phyloP scores from a whole-genome alignment of 164 flowering plant genomes.

The Echeveria elegans region DNA sequence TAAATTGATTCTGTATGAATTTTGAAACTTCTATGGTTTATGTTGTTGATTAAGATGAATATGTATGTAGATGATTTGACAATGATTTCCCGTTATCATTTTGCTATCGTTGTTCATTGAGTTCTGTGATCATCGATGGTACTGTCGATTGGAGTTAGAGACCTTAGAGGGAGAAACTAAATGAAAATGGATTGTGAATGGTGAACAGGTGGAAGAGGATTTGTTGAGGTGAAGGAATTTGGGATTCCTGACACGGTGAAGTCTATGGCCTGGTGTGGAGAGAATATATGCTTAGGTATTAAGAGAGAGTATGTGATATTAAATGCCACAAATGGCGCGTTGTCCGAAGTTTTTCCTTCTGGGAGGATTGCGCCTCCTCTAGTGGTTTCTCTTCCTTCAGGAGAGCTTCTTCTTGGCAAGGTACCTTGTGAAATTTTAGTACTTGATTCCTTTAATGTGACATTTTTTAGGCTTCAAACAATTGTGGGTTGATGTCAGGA shows the following conservation, averaged over 20 bases:
- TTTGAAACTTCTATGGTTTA: not conserved
- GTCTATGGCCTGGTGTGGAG: conserved; percentile 98
- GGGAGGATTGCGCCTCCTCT: conserved; percentile 92
- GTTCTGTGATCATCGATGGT: not conserved
- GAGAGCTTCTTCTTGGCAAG: conserved; percentile 94
- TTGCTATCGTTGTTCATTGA: too few relatives aligned
- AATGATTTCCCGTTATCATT: too few relatives aligned
- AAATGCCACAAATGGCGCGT: conserved; percentile 62
- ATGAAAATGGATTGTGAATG: not conserved
- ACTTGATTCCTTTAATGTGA: too few relatives aligned
- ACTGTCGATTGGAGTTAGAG: not conserved
- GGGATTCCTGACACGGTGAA: conserved; percentile 84
- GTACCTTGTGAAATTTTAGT: conserved; percentile 21
- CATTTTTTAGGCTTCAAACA: too few relatives aligned
- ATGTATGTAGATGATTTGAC: too few relatives aligned
- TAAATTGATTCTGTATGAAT: conserved; percentile 1
- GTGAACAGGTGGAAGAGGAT: conserved; percentile 74
- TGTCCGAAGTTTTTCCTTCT: conserved; percentile 82
- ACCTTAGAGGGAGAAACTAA: not conserved
- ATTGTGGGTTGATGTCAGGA: not conserved
- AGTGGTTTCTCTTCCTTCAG: conserved; percentile 79
- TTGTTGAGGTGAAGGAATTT: conserved; percentile 97
- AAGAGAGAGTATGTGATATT: conserved; percentile 72
- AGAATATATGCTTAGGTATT: conserved; percentile 86
- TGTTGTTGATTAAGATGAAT: too few relatives aligned